Evolutionary conservation across 2,329 filamentous ascomycete genomes (phyloP).

Genomic region (Ophiostoma australiae): DNA sequence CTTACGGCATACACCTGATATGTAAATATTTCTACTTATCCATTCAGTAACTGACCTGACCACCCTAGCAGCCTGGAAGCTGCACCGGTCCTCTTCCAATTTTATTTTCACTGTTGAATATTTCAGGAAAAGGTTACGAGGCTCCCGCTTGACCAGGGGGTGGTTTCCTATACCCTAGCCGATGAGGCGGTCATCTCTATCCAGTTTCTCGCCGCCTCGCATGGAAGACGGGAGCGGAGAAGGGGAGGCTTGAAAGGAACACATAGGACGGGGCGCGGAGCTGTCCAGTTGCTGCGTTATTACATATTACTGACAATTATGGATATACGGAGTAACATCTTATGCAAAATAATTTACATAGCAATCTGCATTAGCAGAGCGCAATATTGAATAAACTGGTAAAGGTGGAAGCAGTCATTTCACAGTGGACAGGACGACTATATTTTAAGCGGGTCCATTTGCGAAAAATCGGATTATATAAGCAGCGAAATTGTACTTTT

Average conservation of each 20-base stretch:
- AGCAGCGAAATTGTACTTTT: not conserved
- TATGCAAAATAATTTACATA: not conserved
- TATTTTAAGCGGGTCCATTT: not conserved
- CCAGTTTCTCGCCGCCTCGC: not conserved
- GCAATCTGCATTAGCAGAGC: not conserved
- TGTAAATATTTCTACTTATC: not conserved
- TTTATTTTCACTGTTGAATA: not conserved
- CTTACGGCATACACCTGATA: not conserved
- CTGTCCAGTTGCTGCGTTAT: not conserved
- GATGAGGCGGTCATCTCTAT: not conserved
- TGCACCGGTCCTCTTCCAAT: constrained; percentile 1
- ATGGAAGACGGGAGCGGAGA: not conserved
- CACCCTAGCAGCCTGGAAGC: not conserved
- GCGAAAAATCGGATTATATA: not conserved
- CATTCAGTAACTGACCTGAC: not conserved
- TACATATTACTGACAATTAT: constrained; percentile 2
- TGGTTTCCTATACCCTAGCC: not conserved
- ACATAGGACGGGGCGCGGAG: not conserved
- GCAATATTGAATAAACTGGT: not conserved
- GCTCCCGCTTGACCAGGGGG: constrained; percentile 13
- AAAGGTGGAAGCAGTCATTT: not conserved
- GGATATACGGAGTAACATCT: not conserved
- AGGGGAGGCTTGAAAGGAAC: not conserved
- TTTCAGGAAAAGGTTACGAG: constrained; percentile 4
- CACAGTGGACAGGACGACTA: not conserved